These are phyloP conservation scores for Golubevia sp. DNA, from an alignment of 1,284 basidiomycete species.

Conservation along the genomic window DNA sequence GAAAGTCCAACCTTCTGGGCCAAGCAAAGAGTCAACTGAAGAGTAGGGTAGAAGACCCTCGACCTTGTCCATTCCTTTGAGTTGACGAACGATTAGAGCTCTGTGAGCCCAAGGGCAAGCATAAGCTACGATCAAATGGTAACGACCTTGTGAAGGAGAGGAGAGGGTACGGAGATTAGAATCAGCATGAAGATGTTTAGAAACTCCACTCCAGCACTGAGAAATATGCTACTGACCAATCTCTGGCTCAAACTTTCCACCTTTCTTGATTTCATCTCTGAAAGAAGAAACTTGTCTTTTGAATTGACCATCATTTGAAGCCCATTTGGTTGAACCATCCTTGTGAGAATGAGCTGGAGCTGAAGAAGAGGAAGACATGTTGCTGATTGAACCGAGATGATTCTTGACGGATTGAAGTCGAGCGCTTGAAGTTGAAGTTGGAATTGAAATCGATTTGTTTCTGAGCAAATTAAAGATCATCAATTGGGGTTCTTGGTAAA, in stretches of 20 bases:
- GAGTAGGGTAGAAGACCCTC: conserved; percentile 68
- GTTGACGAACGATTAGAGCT: conserved; percentile 81
- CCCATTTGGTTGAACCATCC: conserved; percentile 67
- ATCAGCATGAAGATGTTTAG: too few species aligned
- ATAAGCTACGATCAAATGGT: conserved; percentile 19
- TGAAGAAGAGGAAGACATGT: too few species aligned
- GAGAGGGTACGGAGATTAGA: not conserved
- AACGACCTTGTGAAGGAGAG: not conserved
- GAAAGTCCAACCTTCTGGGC: conserved; percentile 84
- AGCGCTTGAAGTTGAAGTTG: too few species aligned
- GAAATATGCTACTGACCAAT: conserved; percentile 74
- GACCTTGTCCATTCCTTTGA: conserved; percentile 87
- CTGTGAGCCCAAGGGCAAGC: conserved; percentile 85
- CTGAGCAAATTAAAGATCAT: too few species aligned
- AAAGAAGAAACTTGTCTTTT: conserved; percentile 76
- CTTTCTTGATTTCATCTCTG: conserved; percentile 72
- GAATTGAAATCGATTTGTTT: too few species aligned
- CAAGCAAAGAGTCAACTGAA: conserved; percentile 82
- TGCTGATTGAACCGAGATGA: too few species aligned
- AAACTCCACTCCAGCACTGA: too few species aligned
- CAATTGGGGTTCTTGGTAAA: too few species aligned
- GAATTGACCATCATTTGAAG: conserved; percentile 77
- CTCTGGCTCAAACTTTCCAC: conserved; percentile 79
- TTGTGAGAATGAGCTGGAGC: too few species aligned
- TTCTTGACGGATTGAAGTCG: too few species aligned